Percentiles rank a stretch among this genome's conserved stretches.
phyloP scores from a whole-genome alignment of 2,329 filamentous ascomycete genomes.

The Diaporthe aspalathi region DNA sequence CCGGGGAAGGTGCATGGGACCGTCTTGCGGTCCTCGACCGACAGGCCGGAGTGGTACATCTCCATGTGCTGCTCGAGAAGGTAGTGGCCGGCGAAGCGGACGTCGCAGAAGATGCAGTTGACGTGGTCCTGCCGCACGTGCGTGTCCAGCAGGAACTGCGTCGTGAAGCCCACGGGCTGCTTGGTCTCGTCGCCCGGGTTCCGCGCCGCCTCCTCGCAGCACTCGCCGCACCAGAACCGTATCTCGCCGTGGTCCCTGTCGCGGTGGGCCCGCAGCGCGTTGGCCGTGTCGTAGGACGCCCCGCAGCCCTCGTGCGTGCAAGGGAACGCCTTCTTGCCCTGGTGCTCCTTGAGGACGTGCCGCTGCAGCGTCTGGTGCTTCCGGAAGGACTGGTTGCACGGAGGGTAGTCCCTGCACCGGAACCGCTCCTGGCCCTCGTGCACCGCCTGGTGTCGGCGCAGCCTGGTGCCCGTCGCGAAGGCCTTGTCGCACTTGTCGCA shows the following conservation, averaged over 20 bases:
- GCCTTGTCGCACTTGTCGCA: slow-evolving; percentile 83
- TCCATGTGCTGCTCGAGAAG: slow-evolving; percentile 83
- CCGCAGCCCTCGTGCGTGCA: slow-evolving; percentile 74
- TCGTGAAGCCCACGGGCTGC: slow-evolving; percentile 72
- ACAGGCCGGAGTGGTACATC: slow-evolving; percentile 74
- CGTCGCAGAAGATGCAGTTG: slow-evolving; percentile 79
- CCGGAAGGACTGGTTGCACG: slow-evolving; percentile 82
- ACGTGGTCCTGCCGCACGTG: slow-evolving; percentile 82
- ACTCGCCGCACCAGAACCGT: slow-evolving; percentile 83
- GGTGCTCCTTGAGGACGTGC: slow-evolving; percentile 82
- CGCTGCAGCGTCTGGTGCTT: slow-evolving; percentile 88
- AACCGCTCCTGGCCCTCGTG: slow-evolving; percentile 83
- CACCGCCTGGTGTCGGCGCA: slow-evolving; percentile 81
- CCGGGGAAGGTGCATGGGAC: slow-evolving; percentile 74
- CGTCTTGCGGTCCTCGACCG: slow-evolving; percentile 72
- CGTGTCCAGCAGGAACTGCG: slow-evolving; percentile 74
- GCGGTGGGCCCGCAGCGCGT: slow-evolving; percentile 77
- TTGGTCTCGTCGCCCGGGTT: slow-evolving; percentile 53
- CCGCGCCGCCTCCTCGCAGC: slow-evolving; percentile 54
- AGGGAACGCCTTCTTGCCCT: slow-evolving; percentile 76
- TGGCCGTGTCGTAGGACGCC: slow-evolving; percentile 78
- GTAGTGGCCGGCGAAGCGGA: slow-evolving; percentile 72
- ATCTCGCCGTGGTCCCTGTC: slow-evolving; percentile 76
- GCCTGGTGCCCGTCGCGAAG: slow-evolving; percentile 82
- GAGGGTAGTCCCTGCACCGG: slow-evolving; percentile 75